Conservation (phyloP, 2,329 filamentous ascomycete genomes). For the Allantophomopsis lycopodina region DNA sequence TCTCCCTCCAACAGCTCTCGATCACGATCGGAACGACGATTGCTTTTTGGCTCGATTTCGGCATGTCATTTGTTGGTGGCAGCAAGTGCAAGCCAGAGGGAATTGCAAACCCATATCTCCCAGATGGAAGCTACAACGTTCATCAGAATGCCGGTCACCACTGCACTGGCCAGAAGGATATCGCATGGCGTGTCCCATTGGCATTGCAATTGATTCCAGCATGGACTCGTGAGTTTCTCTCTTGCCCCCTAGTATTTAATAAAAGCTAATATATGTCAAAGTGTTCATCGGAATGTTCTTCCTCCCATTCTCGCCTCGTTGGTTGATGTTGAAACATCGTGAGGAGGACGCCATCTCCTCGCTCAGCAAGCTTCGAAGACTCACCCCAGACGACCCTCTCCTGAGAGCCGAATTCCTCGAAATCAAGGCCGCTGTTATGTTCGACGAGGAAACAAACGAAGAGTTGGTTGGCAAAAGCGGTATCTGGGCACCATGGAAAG, state of each 20-base stretch:
- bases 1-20: conserved; percentile 48
- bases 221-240: conserved; percentile 1
- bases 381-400: conserved; percentile 8
- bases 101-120: conserved; percentile 5
- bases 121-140: too few relatives aligned
- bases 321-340: conserved; percentile 18
- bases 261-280: too few relatives aligned
- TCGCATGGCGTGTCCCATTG: conserved; percentile 17
- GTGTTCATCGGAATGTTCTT: conserved; percentile 6
- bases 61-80: conserved; percentile 29
- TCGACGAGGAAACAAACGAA: conserved; percentile 19
- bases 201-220: conserved; percentile 10
- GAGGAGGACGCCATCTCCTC: conserved; percentile 12
- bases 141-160: conserved; percentile 5
- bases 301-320: conserved; percentile 12
- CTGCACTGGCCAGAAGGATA: conserved; percentile 7
- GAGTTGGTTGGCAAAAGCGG: conserved; percentile 14
- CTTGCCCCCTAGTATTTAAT: too few relatives aligned
- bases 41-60: conserved; percentile 28
- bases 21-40: conserved; percentile 38
- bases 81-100: conserved; percentile 16
- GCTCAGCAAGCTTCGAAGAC: conserved; percentile 11
- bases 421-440: conserved; percentile 16
- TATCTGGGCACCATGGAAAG: conserved; percentile 26
- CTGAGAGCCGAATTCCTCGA: conserved; percentile 15